These are phyloP conservation scores for Naganishia vaughanmartiniae DNA, from an alignment of 768 basidiomycete species.

Conservation along the genomic window DNA sequence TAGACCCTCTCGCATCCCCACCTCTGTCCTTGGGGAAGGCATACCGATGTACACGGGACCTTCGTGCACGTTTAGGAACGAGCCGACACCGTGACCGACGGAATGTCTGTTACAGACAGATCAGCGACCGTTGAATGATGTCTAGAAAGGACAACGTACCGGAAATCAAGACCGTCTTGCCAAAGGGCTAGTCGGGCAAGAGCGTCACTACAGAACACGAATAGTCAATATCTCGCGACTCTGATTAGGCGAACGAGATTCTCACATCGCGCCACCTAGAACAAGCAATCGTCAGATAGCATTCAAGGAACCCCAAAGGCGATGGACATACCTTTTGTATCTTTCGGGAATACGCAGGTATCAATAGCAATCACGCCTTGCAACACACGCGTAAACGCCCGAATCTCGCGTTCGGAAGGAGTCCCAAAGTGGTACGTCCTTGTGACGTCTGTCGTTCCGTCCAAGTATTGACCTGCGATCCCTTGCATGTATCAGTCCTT, in stretches of 20 bases:
- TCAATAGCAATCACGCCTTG: slow-evolving; percentile 61
- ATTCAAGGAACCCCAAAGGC: neutral
- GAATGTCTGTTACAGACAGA: slow-evolving; percentile 63
- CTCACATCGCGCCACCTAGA: slow-evolving; percentile 20
- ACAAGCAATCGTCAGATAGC: neutral
- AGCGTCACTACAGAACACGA: slow-evolving; percentile 26
- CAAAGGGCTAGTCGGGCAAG: slow-evolving; percentile 39
- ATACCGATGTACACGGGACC: slow-evolving; percentile 54
- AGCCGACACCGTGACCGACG: slow-evolving; percentile 92
- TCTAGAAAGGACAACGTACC: neutral
- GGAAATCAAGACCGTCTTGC: slow-evolving; percentile 48
- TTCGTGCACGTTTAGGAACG: slow-evolving; percentile 93
- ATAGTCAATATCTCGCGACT: neutral
- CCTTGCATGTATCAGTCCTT: slow-evolving; percentile 48
- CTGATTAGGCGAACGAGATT: neutral
- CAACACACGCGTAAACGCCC: slow-evolving; percentile 80
- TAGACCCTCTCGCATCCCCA: slow-evolving; percentile 64
- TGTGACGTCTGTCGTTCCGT: slow-evolving; percentile 94
- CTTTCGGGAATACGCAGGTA: slow-evolving; percentile 71
- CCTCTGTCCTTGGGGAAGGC: slow-evolving; percentile 3
- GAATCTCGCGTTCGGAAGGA: slow-evolving; percentile 75
- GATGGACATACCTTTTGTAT: slow-evolving; percentile 51
- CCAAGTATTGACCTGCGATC: slow-evolving; percentile 64
- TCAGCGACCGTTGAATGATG: neutral
- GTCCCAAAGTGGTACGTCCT: slow-evolving; percentile 91